Conservation (phyloP, 768 basidiomycete genomes). For the Omphalotus guepiniiformis region DNA sequence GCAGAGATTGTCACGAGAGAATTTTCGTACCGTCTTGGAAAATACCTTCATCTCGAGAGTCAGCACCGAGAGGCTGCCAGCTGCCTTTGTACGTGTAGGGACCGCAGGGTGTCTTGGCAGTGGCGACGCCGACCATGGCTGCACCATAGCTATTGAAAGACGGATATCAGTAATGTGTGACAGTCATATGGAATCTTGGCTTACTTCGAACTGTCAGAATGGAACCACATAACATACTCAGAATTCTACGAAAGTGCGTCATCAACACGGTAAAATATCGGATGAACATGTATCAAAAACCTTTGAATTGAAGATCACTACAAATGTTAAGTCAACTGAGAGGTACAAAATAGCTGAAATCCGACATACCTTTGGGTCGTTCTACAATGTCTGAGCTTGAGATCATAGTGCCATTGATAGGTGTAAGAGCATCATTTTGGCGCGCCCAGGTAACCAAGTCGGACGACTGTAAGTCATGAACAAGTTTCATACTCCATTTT, state of each 20-base stretch:
- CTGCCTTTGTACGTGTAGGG: conserved; percentile 55
- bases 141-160: conserved; percentile 53
- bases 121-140: conserved; percentile 61
- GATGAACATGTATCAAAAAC: conserved; percentile 26
- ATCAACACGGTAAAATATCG: not conserved
- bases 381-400: conserved; percentile 57
- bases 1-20: not conserved
- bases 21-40: conserved; percentile 48
- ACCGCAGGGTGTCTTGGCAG: conserved; percentile 53
- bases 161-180: not conserved
- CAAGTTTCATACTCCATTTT: not conserved
- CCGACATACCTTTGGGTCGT: conserved; percentile 51
- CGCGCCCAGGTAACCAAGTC: conserved; percentile 54
- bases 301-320: conserved; percentile 52
- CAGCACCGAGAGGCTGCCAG: conserved; percentile 52
- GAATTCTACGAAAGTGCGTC: conserved; percentile 34
- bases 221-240: conserved; percentile 73
- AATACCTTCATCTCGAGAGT: conserved; percentile 57
- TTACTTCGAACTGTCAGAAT: conserved; percentile 57
- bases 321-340: not conserved
- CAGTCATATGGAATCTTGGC: conserved; percentile 13
- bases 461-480: conserved; percentile 29
- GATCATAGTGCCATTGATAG: conserved; percentile 50
- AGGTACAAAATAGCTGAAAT: not conserved
- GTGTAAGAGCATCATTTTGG: conserved; percentile 54